Percentiles rank a stretch among this genome's conserved stretches.
Conservation (phyloP, 129 eudicot species). For the Centella asiatica region DNA sequence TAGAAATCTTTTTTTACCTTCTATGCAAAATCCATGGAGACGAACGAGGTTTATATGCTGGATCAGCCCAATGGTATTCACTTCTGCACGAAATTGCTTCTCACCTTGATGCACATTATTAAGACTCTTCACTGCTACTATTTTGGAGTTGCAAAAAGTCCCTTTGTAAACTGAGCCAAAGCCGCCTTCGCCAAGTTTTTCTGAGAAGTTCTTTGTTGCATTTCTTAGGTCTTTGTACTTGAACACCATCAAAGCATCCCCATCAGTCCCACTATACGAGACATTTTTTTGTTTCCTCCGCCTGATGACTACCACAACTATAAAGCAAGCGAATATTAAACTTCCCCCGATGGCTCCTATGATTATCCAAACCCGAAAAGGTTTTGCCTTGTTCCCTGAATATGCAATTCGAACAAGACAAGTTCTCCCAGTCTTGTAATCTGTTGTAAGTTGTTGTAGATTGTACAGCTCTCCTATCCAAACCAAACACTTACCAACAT, state of each 20-base stretch:
- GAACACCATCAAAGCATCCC: conserved; percentile 1
- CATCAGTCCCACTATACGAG: neutral
- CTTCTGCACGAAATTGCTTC: conserved; percentile 13
- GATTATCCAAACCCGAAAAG: neutral
- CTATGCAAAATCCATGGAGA: conserved; percentile 5
- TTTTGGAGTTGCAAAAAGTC: conserved; percentile 1
- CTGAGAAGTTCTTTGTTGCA: conserved; percentile 5
- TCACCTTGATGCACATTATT: neutral
- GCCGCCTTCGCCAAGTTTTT: conserved; percentile 13
- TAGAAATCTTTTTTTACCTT: conserved; percentile 7
- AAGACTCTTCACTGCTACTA: conserved; percentile 11
- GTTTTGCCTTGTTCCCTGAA: neutral
- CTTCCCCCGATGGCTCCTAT: neutral
- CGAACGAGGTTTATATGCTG: conserved; percentile 13
- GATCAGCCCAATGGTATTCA: conserved; percentile 9
- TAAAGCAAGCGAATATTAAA: neutral
- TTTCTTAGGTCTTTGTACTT: conserved; percentile 2
- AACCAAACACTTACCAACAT: neutral
- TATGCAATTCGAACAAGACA: neutral
- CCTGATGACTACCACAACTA: neutral
- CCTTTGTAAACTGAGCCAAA: conserved; percentile 13
- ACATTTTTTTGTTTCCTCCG: neutral
- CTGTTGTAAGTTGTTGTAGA: neutral
- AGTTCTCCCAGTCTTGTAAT: neutral
- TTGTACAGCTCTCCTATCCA: conserved; percentile 1